Percentiles rank a stretch among this genome's conserved stretches.
Evolutionary conservation across 2,329 filamentous ascomycete species (phyloP).

Genomic region (Fusarium robinianum): DNA sequence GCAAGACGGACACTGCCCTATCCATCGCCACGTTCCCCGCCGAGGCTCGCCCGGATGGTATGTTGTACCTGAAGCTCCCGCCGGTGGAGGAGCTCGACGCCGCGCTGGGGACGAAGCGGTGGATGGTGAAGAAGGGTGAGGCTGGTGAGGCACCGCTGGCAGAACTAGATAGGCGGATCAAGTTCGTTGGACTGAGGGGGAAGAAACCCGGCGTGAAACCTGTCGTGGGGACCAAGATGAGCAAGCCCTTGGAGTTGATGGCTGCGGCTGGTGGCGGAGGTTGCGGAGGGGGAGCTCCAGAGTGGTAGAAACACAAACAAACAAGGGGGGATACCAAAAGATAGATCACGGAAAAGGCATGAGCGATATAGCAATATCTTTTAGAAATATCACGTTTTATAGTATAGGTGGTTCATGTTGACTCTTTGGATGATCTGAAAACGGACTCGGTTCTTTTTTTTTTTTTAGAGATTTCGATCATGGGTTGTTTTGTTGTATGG

Average conservation of each 20-base stretch:
- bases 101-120: constrained; percentile 76
- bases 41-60: constrained; percentile 73
- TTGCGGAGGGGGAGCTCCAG: constrained; percentile 49
- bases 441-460: neutral
- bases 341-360: neutral
- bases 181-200: constrained; percentile 49
- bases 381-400: too few species aligned
- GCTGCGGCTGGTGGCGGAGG: constrained; percentile 42
- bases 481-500: constrained; percentile 14
- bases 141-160: constrained; percentile 46
- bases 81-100: constrained; percentile 80
- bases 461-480: constrained; percentile 11
- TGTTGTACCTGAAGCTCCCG: constrained; percentile 80
- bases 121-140: constrained; percentile 77
- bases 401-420: too few species aligned
- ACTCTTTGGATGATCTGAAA: neutral
- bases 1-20: constrained; percentile 73
- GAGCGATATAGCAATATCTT: too few species aligned
- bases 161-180: constrained; percentile 53
- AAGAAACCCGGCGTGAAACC: constrained; percentile 49
- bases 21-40: constrained; percentile 82
- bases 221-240: constrained; percentile 40
- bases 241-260: constrained; percentile 46
- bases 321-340: neutral
- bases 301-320: constrained; percentile 46